phyloP scores from a whole-genome alignment of 106 monocot genomes.

The Amphibolis antarctica region DNA sequence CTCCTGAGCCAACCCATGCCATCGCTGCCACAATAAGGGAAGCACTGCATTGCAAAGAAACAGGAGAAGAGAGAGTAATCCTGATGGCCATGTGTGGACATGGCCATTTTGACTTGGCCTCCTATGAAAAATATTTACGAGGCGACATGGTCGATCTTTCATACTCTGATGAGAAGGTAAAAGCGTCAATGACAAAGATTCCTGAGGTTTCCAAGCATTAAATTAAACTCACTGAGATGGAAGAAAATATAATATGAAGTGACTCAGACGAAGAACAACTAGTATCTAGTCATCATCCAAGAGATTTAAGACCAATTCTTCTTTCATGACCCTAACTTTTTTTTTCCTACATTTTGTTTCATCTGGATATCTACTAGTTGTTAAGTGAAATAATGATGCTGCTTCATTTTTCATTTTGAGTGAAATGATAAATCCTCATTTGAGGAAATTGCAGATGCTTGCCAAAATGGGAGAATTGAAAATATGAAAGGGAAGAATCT shows the following conservation, averaged over 20 bases:
- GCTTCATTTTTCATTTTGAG: no score
- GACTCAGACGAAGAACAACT: no score
- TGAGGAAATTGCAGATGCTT: constrained; percentile 5
- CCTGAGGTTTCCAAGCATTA: constrained; percentile 8
- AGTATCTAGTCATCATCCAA: no score
- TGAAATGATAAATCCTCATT: constrained; percentile 3
- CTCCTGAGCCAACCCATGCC: constrained; percentile 79
- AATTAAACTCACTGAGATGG: background rate
- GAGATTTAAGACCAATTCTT: no score
- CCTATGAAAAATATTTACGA: constrained; percentile 70
- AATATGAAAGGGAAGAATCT: constrained; percentile 1
- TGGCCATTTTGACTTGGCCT: constrained; percentile 66
- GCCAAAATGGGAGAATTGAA: background rate
- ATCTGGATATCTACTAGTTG: no score
- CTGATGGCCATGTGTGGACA: constrained; percentile 87
- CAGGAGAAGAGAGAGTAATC: constrained; percentile 68
- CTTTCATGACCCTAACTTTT: no score
- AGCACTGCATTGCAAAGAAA: constrained; percentile 56
- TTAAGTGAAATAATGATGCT: no score
- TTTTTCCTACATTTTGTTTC: no score
- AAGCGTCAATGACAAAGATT: constrained; percentile 35
- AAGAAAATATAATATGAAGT: no score
- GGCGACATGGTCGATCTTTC: constrained; percentile 60
- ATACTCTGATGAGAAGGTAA: constrained; percentile 33
- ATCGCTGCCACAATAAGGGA: constrained; percentile 76